Evolutionary conservation across 2,329 filamentous ascomycete species (phyloP), one percentile per base, ranked within the genome.

Genomic region (Cladosporium halotolerans): DNA sequence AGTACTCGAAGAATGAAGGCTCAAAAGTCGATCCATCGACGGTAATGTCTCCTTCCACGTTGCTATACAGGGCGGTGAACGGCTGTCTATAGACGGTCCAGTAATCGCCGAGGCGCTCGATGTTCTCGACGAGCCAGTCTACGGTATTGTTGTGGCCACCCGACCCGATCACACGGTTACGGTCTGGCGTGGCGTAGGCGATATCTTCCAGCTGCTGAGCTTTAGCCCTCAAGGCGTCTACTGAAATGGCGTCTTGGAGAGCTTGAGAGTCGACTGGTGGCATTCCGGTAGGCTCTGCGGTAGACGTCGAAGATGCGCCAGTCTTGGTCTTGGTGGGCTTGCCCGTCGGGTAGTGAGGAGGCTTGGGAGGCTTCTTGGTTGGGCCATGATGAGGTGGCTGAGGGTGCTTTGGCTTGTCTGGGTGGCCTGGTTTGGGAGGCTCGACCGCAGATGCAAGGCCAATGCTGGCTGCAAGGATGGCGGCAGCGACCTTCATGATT

Each of bases 1-100:
- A 86, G 62, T 88, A 74, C 45, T 79, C 76, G 78, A 88, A 84
- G 47, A 60, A 52, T 3, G 41, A 84, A 83, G 73, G 79, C 80
- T 38, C 75, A 73, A 62, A 85, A 78, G 57, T 79, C 79, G 74
- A 77, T 78, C 23, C 77, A 71, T 16, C 80, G 1, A 79, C 83
- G 49, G 78, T 73, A 3, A 85, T 53, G 32, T 61, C 64, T 34
- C 63, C 66, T 14, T 57, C 58, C 33, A 67, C 65, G 45, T 62
- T 53, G 16, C 58, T 55, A 60, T 73, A 74, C 9, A 67, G 64
- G 11, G 63, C 66, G 9, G 57, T 57, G 60, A 67, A 69, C 3
- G 62, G 58, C 59, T 72, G 66, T 79, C 77, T 78, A n/a, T 76
- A 78, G 57, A 83, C 69, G 38, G 70, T 76, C 68, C 86, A 87